A percentile compares a stretch with the other conserved stretches of the same genome.
These are phyloP conservation scores for Fusarium ramigenum DNA, from an alignment of 2,329 filamentous ascomycete species.

Conservation along the genomic window DNA sequence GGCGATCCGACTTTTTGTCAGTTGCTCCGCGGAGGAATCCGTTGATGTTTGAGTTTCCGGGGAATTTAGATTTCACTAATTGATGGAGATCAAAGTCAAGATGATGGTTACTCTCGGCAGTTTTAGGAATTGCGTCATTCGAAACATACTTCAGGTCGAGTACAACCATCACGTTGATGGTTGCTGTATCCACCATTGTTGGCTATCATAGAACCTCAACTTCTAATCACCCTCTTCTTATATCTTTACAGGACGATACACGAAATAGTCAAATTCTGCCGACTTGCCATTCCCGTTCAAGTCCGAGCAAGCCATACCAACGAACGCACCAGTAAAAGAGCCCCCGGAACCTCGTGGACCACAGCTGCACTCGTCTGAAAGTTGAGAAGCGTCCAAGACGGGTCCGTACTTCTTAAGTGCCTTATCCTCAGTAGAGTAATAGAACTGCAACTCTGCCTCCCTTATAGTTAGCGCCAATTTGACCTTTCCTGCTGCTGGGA, in stretches of 20 bases:
- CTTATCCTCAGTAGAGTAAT: slow-evolving; percentile 58
- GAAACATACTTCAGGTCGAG: accelerated
- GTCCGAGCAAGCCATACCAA: slow-evolving; percentile 64
- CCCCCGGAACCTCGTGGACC: slow-evolving; percentile 68
- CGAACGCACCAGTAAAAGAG: slow-evolving; percentile 70
- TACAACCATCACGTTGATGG: background rate
- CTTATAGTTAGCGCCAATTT: slow-evolving; percentile 60
- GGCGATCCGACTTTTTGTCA: background rate
- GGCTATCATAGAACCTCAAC: background rate
- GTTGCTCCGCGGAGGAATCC: background rate
- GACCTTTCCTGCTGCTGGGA: slow-evolving; percentile 65
- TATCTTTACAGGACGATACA: background rate
- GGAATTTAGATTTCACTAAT: background rate
- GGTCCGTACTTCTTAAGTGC: slow-evolving; percentile 60
- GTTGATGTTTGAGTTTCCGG: background rate
- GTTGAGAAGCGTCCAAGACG: slow-evolving; percentile 64
- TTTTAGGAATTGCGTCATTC: background rate
- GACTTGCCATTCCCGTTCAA: slow-evolving; percentile 58
- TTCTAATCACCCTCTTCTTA: too few species aligned
- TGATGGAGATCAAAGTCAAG: background rate
- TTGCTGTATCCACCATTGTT: background rate
- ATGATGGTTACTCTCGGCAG: background rate
- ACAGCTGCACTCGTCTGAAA: slow-evolving; percentile 65
- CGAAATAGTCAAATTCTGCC: slow-evolving; percentile 61
- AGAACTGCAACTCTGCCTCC: slow-evolving; percentile 64